Conservation (phyloP, 2,329 filamentous ascomycete species). For the Cordyceps cicadae region DNA sequence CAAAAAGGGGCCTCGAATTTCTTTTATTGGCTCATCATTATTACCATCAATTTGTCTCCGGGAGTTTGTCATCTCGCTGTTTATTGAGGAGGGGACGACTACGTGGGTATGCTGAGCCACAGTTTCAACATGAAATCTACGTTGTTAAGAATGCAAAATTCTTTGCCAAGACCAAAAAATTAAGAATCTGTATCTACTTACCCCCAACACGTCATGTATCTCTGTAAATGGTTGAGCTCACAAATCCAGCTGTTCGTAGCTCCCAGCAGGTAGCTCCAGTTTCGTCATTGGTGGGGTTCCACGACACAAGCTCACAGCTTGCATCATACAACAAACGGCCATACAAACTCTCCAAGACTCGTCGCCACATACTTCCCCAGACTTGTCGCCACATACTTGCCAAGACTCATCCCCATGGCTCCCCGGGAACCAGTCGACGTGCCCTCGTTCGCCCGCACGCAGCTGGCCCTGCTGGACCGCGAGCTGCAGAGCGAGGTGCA, state of each 20-base stretch:
- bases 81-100: not conserved
- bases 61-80: not conserved
- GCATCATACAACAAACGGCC: not conserved
- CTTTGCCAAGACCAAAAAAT: no score
- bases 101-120: no score
- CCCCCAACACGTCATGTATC: not conserved
- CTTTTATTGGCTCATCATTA: not conserved
- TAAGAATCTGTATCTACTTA: no score
- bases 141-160: not conserved
- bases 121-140: not conserved
- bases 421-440: constrained; percentile 46
- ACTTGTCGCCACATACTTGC: not conserved
- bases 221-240: not conserved
- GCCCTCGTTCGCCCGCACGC: constrained; percentile 59
- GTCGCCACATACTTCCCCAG: not conserved
- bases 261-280: not conserved
- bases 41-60: not conserved
- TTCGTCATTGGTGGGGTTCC: constrained; percentile 11
- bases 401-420: constrained; percentile 24
- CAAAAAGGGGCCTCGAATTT: not conserved
- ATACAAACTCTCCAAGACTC: not conserved
- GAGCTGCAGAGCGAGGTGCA: constrained; percentile 67
- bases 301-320: not conserved
- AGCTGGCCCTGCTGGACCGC: constrained; percentile 60
- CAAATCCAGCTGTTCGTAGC: not conserved